Conservation (phyloP, 1,284 basidiomycete genomes). For the Veloporphyrellus conicus region DNA sequence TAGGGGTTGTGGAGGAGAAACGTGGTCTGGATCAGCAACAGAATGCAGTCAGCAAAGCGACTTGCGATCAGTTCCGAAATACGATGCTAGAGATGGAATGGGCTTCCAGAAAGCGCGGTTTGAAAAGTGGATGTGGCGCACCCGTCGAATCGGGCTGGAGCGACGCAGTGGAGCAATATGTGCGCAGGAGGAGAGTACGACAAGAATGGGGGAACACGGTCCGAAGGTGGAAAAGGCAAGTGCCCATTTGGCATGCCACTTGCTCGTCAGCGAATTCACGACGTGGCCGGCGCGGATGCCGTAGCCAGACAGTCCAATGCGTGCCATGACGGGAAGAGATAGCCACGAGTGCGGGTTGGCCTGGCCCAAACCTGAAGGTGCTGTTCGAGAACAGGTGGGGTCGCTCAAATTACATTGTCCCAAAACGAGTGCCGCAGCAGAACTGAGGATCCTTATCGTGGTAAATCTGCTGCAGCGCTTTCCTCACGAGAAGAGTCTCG, state of each 20-base stretch:
- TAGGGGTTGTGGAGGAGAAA: constrained; percentile 1
- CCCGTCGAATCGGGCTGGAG: constrained; percentile 5
- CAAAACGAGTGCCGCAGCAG: constrained; percentile 9
- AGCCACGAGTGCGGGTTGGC: constrained; percentile 4
- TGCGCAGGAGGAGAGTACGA: constrained; percentile 12
- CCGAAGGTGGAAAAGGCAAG: background rate
- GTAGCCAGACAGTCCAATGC: background rate
- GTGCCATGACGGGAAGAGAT: constrained; percentile 5
- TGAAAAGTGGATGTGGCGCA: constrained; percentile 4
- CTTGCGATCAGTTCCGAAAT: background rate
- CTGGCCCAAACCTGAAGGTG: constrained; percentile 6
- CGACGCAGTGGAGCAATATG: constrained; percentile 11
- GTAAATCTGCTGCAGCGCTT: constrained; percentile 10
- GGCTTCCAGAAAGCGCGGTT: constrained; percentile 1
- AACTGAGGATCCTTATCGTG: constrained; percentile 21
- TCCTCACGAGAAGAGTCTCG: background rate
- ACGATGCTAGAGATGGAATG: constrained; percentile 12
- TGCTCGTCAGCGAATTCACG: constrained; percentile 4
- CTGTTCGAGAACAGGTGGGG: background rate
- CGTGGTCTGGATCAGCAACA: background rate
- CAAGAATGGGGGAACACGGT: constrained; percentile 9
- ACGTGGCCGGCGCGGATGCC: constrained; percentile 13
- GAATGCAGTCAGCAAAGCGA: background rate
- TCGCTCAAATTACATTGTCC: constrained; percentile 5
- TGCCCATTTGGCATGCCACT: background rate